Base-by-base conservation (phyloP, 306 rosid species). In the Comarum palustre region DNA sequence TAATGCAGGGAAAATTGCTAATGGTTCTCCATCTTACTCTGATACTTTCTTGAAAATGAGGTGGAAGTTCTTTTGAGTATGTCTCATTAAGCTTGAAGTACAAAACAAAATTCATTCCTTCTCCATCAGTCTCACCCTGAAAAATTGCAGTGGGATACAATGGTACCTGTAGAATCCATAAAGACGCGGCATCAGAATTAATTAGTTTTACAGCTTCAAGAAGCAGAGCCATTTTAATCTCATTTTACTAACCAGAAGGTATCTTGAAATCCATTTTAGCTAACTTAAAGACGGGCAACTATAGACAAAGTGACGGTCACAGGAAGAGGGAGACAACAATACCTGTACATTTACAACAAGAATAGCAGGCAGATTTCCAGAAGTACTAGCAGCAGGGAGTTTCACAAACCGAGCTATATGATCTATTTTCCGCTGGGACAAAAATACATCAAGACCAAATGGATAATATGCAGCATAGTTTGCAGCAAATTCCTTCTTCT, bases 341-440 rank as follows among this genome's bases (percentile, higher is more conserved):
- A 91, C 99, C 99, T 95, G 99, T 68, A 95, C 93, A 81, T 95
- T 91, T 72, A 95, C 96, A 67, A 95, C 86, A 62, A 95, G 99
- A 66, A 95, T 83, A 60, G 96, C 74, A 41, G 99, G 97, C 58
- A 95, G 84, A 78, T 78, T 85, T 34, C 82, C 86, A 69, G 86
- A 71, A 69, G 87, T 70, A 86, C 71, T 81, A 74, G 81, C 82
- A 25, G 63, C 57, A 19, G 99, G 99, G 69, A 91, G 96, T 55
- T 88, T 75, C 75, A 95, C 96, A 71, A 88, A 90, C 24, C 86
- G 88, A 81, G 99, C 93, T 63, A 91, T 87, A 74, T 95, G 99
- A 77, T 87, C 77, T 12, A 95, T 83, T 79, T 95, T 95, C 59
- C 89, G 86, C 42, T 83, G 96, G 48, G 93, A 90, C 77, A 95